Evolutionary conservation across 371 early-diverging fungal genomes (phyloP).

Genomic region (Blakeslea trispora): DNA sequence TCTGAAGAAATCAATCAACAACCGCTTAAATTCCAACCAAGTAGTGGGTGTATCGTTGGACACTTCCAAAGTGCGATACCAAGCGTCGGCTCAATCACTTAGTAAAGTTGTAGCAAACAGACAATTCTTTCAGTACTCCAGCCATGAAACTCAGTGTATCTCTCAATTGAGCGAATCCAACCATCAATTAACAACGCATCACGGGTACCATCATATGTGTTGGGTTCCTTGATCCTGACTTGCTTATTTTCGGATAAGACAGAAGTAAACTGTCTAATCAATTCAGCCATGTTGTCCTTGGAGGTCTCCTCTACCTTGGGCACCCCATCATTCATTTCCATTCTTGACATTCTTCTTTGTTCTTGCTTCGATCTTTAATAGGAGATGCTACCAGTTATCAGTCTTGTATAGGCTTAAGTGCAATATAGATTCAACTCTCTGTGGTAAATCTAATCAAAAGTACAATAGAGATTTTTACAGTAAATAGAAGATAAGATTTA

Average conservation of each 20-base stretch:
- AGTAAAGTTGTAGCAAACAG: neutral
- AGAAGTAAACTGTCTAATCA: neutral
- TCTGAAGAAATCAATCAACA: constrained; percentile 3
- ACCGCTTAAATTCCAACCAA: neutral
- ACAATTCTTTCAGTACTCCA: neutral
- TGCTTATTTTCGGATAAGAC: neutral
- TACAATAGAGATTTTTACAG: no score
- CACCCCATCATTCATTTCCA: no score
- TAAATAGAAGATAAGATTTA: no score
- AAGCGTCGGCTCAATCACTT: neutral
- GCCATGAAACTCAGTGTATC: neutral
- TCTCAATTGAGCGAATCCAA: neutral
- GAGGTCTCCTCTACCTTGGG: no score
- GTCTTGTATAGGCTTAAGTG: no score
- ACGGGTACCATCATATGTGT: neutral
- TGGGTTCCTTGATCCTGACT: neutral
- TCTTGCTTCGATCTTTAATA: no score
- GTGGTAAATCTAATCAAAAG: no score
- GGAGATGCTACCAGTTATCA: no score
- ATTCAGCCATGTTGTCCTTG: neutral
- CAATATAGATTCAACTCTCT: no score
- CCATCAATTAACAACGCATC: neutral
- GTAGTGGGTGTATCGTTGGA: neutral
- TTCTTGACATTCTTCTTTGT: no score
- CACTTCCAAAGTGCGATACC: neutral